phyloP scores from a whole-genome alignment of 176 grass and related monocot species.

The Carex scoparia region DNA sequence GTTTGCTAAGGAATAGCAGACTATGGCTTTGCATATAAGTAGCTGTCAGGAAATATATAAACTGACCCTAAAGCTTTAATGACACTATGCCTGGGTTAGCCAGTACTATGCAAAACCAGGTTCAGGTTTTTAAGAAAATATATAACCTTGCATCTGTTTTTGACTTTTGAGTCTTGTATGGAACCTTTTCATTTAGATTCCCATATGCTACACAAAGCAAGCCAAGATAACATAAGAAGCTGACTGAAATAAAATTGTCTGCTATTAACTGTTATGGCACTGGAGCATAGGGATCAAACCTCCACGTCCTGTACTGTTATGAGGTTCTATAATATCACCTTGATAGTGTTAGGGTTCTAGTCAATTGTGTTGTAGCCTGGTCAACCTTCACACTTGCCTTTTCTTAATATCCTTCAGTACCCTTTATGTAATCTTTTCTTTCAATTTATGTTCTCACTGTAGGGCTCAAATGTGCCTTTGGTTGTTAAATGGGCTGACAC shows the following conservation, averaged over 20 bases:
- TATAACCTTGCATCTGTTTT: background rate
- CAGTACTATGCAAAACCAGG: background rate
- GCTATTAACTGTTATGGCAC: background rate
- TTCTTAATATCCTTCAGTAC: background rate
- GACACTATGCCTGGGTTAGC: background rate
- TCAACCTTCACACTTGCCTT: background rate
- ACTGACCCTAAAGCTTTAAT: background rate
- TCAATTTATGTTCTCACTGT: conserved; percentile 9
- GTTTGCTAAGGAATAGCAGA: background rate
- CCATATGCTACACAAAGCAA: background rate
- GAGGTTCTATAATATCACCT: no score
- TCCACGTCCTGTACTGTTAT: background rate
- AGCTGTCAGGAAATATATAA: background rate
- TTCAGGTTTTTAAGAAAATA: background rate
- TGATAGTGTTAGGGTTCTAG: background rate
- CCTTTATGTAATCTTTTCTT: background rate
- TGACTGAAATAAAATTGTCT: conserved; percentile 7
- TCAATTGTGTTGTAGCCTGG: background rate
- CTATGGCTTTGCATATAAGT: background rate
- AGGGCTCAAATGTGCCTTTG: conserved; percentile 97
- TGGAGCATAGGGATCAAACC: background rate
- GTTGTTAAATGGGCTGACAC: conserved; percentile 99
- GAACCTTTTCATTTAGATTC: background rate
- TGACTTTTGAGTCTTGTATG: background rate
- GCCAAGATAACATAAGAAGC: background rate